These are phyloP conservation scores for Stachybotrys echinatus DNA, from an alignment of 2,329 filamentous ascomycete genomes.

Conservation along the genomic window DNA sequence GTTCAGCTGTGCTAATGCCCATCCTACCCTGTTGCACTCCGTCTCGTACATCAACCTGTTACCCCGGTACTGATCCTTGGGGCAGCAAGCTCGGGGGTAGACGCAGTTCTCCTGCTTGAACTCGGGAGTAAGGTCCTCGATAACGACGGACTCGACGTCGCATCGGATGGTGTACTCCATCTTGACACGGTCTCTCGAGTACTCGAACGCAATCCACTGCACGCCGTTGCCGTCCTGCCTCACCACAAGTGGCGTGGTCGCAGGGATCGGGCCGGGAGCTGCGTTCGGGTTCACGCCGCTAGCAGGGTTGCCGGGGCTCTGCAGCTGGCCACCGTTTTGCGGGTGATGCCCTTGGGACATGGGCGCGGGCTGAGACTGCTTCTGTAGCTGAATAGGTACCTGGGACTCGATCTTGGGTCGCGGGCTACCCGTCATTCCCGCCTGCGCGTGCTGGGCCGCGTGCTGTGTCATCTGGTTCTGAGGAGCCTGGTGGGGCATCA, in stretches of 20 bases:
- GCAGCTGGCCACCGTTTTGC: slow-evolving; percentile 31
- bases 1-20: slow-evolving; percentile 92
- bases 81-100: slow-evolving; percentile 89
- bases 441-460: slow-evolving; percentile 48
- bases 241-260: slow-evolving; percentile 90
- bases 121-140: slow-evolving; percentile 75
- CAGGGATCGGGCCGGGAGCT: slow-evolving; percentile 91
- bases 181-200: slow-evolving; percentile 93
- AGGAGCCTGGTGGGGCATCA: slow-evolving; percentile 57
- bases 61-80: slow-evolving; percentile 92
- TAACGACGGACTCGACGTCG: slow-evolving; percentile 93
- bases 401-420: slow-evolving; percentile 60
- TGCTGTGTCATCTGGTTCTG: slow-evolving; percentile 57
- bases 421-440: slow-evolving; percentile 56
- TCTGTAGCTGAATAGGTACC: slow-evolving; percentile 56
- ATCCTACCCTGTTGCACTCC: slow-evolving; percentile 99
- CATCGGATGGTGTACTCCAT: slow-evolving; percentile 99
- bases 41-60: slow-evolving; percentile 96
- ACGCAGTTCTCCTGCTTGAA: slow-evolving; percentile 99
- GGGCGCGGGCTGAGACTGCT: slow-evolving; percentile 39
- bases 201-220: slow-evolving; percentile 98
- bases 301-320: slow-evolving; percentile 28
- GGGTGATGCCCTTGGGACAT: slow-evolving; percentile 31
- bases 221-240: slow-evolving; percentile 94
- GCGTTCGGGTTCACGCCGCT: slow-evolving; percentile 76